Percentiles rank a stretch among this genome's conserved stretches.
Evolutionary conservation across 768 basidiomycete species (phyloP).

Genomic region (Hypholoma fasciculare): DNA sequence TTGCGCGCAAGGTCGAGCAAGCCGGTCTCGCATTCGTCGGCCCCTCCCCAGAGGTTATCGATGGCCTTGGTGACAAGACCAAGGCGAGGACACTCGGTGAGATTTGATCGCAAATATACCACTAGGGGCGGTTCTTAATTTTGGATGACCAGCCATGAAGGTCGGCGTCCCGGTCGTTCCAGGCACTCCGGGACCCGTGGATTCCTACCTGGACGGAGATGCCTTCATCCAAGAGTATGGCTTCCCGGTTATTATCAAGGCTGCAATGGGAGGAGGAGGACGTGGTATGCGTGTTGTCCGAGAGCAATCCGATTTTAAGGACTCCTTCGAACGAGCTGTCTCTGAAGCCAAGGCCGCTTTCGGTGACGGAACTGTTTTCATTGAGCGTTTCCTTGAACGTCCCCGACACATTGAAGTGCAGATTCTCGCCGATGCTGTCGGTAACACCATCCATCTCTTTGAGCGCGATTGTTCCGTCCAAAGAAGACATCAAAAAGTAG

Average conservation of each 20-base stretch:
- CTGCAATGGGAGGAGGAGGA: constrained; percentile 98
- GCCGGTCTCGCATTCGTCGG: constrained; percentile 98
- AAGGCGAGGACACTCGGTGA: constrained; percentile 89
- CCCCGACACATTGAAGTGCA: constrained; percentile 99
- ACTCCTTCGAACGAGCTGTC: constrained; percentile 88
- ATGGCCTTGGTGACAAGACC: constrained; percentile 97
- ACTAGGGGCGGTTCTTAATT: constrained; percentile 9
- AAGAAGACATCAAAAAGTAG: constrained; percentile 97
- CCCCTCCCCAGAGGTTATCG: constrained; percentile 94
- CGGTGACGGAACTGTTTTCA: constrained; percentile 98
- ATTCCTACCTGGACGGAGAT: constrained; percentile 72
- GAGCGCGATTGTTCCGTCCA: constrained; percentile 99
- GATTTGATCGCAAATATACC: constrained; percentile 12
- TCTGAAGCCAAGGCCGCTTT: constrained; percentile 96
- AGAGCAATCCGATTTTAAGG: constrained; percentile 89
- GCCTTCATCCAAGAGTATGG: constrained; percentile 94
- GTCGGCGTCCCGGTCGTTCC: constrained; percentile 95
- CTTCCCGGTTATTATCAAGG: constrained; percentile 99
- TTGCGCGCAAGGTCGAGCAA: constrained; percentile 97
- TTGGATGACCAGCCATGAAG: constrained; percentile 63
- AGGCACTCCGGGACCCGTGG: constrained; percentile 95
- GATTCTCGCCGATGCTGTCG: constrained; percentile 85
- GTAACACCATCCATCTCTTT: constrained; percentile 97
- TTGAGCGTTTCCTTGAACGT: constrained; percentile 95
- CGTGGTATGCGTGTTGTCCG: constrained; percentile 99